Evolutionary conservation across 805 yeast genomes (phyloP).

Genomic region (Candida multigemmis): DNA sequence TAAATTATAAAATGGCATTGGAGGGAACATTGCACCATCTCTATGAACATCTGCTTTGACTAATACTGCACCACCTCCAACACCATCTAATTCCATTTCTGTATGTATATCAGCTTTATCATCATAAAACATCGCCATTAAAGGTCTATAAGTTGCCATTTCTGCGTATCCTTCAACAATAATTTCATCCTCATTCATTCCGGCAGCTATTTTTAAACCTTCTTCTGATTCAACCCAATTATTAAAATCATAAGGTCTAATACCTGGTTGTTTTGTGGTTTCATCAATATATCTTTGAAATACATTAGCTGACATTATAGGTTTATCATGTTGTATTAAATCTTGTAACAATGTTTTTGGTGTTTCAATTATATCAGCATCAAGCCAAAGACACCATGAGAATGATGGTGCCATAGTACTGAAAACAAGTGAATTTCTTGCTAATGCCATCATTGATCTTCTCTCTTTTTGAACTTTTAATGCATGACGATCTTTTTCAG

Average conservation of each 20-base stretch:
- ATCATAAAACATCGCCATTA: constrained; percentile 86
- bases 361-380: constrained; percentile 88
- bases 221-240: constrained; percentile 88
- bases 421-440: constrained; percentile 84
- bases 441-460: constrained; percentile 85
- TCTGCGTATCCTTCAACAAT: constrained; percentile 92
- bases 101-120: constrained; percentile 49
- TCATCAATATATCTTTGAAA: constrained; percentile 72
- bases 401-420: constrained; percentile 85
- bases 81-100: constrained; percentile 89
- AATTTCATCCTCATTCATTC: constrained; percentile 80
- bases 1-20: constrained; percentile 93
- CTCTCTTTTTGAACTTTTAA: constrained; percentile 78
- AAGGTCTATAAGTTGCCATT: constrained; percentile 85
- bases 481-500: constrained; percentile 88
- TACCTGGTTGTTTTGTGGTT: constrained; percentile 41
- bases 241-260: constrained; percentile 90
- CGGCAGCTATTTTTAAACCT: constrained; percentile 66
- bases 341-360: constrained; percentile 81
- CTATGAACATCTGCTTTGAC: constrained; percentile 97
- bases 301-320: constrained; percentile 87
- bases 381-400: constrained; percentile 95
- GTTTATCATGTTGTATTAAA: constrained; percentile 74
- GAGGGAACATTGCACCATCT: constrained; percentile 99
- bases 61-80: constrained; percentile 93